Conservation (phyloP, 768 basidiomycete species). For the Lactifluus piperatus region DNA sequence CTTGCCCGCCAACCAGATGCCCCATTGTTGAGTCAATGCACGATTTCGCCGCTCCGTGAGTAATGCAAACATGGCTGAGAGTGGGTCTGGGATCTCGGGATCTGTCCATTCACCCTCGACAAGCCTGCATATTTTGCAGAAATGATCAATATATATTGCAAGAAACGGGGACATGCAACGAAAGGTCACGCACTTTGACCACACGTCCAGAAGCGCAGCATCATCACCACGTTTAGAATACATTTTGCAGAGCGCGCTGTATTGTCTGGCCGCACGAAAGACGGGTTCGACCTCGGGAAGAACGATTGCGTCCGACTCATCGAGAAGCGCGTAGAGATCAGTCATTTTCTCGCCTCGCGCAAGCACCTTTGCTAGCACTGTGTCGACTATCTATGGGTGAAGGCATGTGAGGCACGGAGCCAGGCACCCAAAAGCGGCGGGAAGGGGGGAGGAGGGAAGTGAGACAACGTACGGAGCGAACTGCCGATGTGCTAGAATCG, state of each 20-base stretch:
- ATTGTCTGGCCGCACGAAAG: constrained; percentile 43
- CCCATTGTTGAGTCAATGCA: constrained; percentile 61
- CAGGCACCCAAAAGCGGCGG: neutral
- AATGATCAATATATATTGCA: neutral
- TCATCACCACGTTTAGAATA: constrained; percentile 50
- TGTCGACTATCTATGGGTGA: constrained; percentile 59
- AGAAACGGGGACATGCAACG: neutral
- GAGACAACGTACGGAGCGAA: constrained; percentile 21
- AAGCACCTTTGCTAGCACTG: constrained; percentile 67
- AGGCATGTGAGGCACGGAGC: neutral
- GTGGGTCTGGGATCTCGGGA: constrained; percentile 53
- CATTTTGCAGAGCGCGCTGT: constrained; percentile 51
- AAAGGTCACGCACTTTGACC: constrained; percentile 48
- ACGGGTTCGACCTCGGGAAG: constrained; percentile 55
- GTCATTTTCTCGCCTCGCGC: constrained; percentile 50
- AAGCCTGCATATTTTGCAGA: constrained; percentile 36
- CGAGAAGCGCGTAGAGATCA: constrained; percentile 53
- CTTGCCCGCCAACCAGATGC: constrained; percentile 66
- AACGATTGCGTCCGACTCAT: constrained; percentile 42
- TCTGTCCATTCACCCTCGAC: constrained; percentile 60
- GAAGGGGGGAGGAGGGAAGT: too few species aligned
- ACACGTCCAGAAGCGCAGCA: constrained; percentile 47
- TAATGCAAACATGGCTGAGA: constrained; percentile 48
- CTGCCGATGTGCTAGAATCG: constrained; percentile 24
- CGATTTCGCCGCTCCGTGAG: constrained; percentile 53